Evolutionary conservation across 495 filamentous ascomycete species (phyloP).

Genomic region (Friedmanniomyces simplex): DNA sequence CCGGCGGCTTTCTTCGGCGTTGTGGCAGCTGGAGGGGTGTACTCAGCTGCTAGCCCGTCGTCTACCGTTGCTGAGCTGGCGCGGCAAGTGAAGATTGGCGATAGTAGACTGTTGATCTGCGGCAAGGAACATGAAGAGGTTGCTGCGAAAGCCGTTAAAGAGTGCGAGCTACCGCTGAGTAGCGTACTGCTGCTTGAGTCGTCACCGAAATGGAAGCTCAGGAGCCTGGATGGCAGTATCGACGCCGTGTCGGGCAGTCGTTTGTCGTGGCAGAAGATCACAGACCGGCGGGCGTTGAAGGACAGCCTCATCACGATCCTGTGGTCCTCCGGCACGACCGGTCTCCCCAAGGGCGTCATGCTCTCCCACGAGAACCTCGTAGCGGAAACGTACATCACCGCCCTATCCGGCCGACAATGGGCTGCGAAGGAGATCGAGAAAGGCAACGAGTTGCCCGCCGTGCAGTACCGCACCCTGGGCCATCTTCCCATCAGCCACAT

Average conservation of each 20-base stretch:
- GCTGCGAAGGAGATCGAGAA: slow-evolving; percentile 5
- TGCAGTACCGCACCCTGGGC: slow-evolving; percentile 35
- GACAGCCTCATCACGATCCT: slow-evolving; percentile 27
- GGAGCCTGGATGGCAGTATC: slow-evolving; percentile 7
- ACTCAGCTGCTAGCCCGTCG: slow-evolving; percentile 35
- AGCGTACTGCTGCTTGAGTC: slow-evolving; percentile 20
- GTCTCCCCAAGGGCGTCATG: slow-evolving; percentile 33
- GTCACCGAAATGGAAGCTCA: slow-evolving; percentile 15
- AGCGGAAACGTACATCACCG: slow-evolving; percentile 21
- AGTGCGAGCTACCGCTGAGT: slow-evolving; percentile 9
- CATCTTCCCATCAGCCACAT: slow-evolving; percentile 43
- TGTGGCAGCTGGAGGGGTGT: slow-evolving; percentile 43
- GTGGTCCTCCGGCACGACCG: slow-evolving; percentile 33
- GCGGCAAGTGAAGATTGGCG: slow-evolving; percentile 33
- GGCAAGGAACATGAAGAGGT: slow-evolving; percentile 20
- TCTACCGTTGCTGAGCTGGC: slow-evolving; percentile 37
- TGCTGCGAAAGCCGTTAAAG: slow-evolving; percentile 18
- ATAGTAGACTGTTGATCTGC: slow-evolving; percentile 18
- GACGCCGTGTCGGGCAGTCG: slow-evolving; percentile 17
- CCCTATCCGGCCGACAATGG: slow-evolving; percentile 9
- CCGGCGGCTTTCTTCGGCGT: slow-evolving; percentile 39
- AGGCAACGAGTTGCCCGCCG: slow-evolving; percentile 5
- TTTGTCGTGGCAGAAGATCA: slow-evolving; percentile 39
- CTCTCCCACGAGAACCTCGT: slow-evolving; percentile 34
- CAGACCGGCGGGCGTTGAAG: slow-evolving; percentile 31